Percentiles rank a stretch among this genome's conserved stretches.
phyloP scores from a whole-genome alignment of 805 yeast species.

The Yueomyces sp. region DNA sequence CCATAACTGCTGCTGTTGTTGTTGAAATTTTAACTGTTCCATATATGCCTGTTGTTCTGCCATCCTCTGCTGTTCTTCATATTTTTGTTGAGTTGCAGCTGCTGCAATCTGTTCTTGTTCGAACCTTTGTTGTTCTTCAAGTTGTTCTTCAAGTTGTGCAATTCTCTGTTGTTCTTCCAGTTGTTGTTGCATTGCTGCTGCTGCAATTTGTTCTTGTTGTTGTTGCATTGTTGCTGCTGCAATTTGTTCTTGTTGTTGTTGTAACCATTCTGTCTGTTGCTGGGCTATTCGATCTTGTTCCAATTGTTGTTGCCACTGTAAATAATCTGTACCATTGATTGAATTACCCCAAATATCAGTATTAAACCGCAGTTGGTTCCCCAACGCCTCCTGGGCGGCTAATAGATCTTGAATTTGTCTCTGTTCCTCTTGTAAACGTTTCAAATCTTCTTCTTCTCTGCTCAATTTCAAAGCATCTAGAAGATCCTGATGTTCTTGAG shows the following conservation, averaged over 20 bases:
- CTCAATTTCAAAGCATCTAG: conserved; percentile 19
- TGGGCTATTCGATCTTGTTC: conserved; percentile 2
- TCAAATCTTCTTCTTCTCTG: conserved; percentile 21
- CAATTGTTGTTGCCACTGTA: conserved; percentile 11
- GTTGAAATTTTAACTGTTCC: conserved; percentile 5
- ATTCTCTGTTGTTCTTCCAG: conserved; percentile 7
- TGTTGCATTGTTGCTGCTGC: conserved; percentile 13
- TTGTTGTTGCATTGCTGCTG: conserved; percentile 14
- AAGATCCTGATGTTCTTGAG: conserved; percentile 16
- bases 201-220: conserved; percentile 10
- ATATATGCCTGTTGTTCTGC: conserved; percentile 11
- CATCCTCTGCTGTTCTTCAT: conserved; percentile 2
- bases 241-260: conserved; percentile 20
- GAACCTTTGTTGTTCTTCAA: background rate
- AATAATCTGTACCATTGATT: background rate
- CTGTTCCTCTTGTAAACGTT: conserved; percentile 17
- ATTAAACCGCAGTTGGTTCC: conserved; percentile 18
- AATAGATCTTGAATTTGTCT: conserved; percentile 7
- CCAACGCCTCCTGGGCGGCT: conserved; percentile 16
- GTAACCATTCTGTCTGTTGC: conserved; percentile 15
- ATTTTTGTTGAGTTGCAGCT: background rate
- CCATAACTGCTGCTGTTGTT: background rate
- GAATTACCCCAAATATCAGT: conserved; percentile 24
- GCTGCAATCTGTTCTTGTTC: conserved; percentile 1
- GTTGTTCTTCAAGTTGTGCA: conserved; percentile 7